These are phyloP conservation scores for Verticillium nonalfalfae DNA, from an alignment of 2,329 filamentous ascomycete genomes.

Conservation along the genomic window DNA sequence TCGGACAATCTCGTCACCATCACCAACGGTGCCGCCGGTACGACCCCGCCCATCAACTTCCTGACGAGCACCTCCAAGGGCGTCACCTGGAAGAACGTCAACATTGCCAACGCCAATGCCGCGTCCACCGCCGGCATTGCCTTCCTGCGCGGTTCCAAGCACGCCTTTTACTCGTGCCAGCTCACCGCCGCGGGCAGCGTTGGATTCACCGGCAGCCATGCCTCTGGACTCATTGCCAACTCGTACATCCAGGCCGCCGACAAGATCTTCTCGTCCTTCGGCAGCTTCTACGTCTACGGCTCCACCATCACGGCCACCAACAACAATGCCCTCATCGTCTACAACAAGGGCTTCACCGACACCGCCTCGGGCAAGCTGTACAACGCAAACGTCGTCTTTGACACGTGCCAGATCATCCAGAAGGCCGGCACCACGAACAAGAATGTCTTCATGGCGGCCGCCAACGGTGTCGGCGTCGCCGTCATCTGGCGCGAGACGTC, in stretches of 20 bases:
- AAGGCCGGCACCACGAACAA: slow-evolving; percentile 24
- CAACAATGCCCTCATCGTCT: slow-evolving; percentile 26
- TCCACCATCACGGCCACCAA: slow-evolving; percentile 32
- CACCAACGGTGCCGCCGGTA: slow-evolving; percentile 11
- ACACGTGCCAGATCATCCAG: slow-evolving; percentile 27
- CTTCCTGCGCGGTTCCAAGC: slow-evolving; percentile 27
- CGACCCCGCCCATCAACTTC: slow-evolving; percentile 18
- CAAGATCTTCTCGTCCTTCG: slow-evolving; percentile 32
- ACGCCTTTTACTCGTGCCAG: slow-evolving; percentile 36
- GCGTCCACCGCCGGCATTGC: slow-evolving; percentile 19
- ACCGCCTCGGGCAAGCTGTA: slow-evolving; percentile 17
- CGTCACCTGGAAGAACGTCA: slow-evolving; percentile 29
- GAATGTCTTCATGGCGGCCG: slow-evolving; percentile 33
- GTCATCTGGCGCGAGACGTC: slow-evolving; percentile 31
- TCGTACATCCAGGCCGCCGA: slow-evolving; percentile 36
- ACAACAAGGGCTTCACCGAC: slow-evolving; percentile 26
- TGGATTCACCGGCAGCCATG: slow-evolving; percentile 18
- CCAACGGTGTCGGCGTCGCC: slow-evolving; percentile 30
- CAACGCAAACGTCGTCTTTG: slow-evolving; percentile 33
- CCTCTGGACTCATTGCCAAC: slow-evolving; percentile 31
- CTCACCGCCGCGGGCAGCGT: slow-evolving; percentile 28
- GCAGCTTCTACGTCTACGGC: slow-evolving; percentile 33
- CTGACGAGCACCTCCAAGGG: slow-evolving; percentile 20
- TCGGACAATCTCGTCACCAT: slow-evolving; percentile 30
- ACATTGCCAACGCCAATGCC: slow-evolving; percentile 26